Evolutionary conservation across 2,329 filamentous ascomycete species (phyloP).

Genomic region (Claviceps spartinae): DNA sequence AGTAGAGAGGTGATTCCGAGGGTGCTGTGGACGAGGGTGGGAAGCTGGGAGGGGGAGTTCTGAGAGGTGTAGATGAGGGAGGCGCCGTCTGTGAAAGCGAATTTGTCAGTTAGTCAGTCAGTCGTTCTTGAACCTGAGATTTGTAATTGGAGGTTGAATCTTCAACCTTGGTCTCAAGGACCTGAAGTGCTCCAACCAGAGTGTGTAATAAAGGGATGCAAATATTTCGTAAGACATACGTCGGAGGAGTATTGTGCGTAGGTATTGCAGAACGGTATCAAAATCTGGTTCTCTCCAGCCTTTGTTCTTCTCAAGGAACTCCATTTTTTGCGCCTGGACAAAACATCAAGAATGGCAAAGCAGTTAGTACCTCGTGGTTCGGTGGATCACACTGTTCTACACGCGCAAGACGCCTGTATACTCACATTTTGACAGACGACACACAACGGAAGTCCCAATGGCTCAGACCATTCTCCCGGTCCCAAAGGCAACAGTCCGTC

Average conservation of each 20-base stretch:
- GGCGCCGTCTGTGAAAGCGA: slow-evolving; percentile 48
- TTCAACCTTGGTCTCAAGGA: too few relatives aligned
- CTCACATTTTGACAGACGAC: slow-evolving; percentile 91
- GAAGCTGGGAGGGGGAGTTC: slow-evolving; percentile 62
- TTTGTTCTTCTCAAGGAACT: slow-evolving; percentile 75
- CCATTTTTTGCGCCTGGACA: slow-evolving; percentile 68
- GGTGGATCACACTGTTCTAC: not conserved
- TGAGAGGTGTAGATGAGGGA: slow-evolving; percentile 77
- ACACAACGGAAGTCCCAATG: slow-evolving; percentile 71
- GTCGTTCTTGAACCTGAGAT: too few relatives aligned
- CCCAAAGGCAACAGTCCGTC: slow-evolving; percentile 65
- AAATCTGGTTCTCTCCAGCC: slow-evolving; percentile 95
- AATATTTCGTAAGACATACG: slow-evolving; percentile 35
- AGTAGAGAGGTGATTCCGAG: slow-evolving; percentile 75
- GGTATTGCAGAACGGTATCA: slow-evolving; percentile 85
- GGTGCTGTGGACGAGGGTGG: slow-evolving; percentile 70
- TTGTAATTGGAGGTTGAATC: too few relatives aligned
- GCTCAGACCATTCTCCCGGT: slow-evolving; percentile 87
- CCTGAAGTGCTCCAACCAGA: not conserved
- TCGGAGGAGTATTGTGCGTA: slow-evolving; percentile 79
- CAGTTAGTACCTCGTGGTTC: not conserved
- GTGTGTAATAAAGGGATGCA: not conserved
- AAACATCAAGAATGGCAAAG: not conserved
- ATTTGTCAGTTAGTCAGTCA: slow-evolving; percentile 4
- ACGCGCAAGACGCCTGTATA: slow-evolving; percentile 6